Evolutionary conservation across 768 basidiomycete species (phyloP).

Genomic region (Psilocybe cyanescens): DNA sequence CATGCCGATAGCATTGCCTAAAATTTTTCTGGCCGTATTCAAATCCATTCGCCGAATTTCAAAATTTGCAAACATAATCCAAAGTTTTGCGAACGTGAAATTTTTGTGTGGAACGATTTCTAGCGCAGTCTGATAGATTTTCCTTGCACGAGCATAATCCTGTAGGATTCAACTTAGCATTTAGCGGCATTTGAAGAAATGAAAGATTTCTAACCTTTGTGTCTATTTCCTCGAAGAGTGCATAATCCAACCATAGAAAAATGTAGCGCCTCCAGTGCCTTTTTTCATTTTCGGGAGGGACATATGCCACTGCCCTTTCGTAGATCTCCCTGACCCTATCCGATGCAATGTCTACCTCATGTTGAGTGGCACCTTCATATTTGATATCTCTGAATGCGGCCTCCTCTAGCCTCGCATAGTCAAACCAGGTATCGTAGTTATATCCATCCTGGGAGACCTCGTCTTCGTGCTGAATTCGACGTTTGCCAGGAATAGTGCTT

Average conservation of each 20-base stretch:
- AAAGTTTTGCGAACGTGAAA: slow-evolving; percentile 96
- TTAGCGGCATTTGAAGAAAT: neutral
- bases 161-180: slow-evolving; percentile 28
- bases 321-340: slow-evolving; percentile 87
- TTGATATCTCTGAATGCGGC: slow-evolving; percentile 74
- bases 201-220: slow-evolving; percentile 62
- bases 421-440: slow-evolving; percentile 98
- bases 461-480: slow-evolving; percentile 96
- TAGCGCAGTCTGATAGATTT: slow-evolving; percentile 89
- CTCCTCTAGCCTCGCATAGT: slow-evolving; percentile 93
- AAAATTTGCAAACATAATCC: slow-evolving; percentile 92
- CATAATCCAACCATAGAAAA: slow-evolving; percentile 93
- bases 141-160: slow-evolving; percentile 83
- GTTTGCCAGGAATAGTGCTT: slow-evolving; percentile 90
- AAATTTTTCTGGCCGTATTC: slow-evolving; percentile 83
- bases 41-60: slow-evolving; percentile 85
- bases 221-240: slow-evolving; percentile 94
- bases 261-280: slow-evolving; percentile 88
- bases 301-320: slow-evolving; percentile 93
- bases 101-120: slow-evolving; percentile 90
- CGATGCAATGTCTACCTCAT: slow-evolving; percentile 65
- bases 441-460: slow-evolving; percentile 86
- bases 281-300: slow-evolving; percentile 92
- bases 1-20: slow-evolving; percentile 91
- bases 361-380: slow-evolving; percentile 71